Percentiles rank a stretch among this genome's conserved stretches.
These are phyloP conservation scores for Acacia concinna DNA, from an alignment of 331 rosid species.

Conservation along the genomic window DNA sequence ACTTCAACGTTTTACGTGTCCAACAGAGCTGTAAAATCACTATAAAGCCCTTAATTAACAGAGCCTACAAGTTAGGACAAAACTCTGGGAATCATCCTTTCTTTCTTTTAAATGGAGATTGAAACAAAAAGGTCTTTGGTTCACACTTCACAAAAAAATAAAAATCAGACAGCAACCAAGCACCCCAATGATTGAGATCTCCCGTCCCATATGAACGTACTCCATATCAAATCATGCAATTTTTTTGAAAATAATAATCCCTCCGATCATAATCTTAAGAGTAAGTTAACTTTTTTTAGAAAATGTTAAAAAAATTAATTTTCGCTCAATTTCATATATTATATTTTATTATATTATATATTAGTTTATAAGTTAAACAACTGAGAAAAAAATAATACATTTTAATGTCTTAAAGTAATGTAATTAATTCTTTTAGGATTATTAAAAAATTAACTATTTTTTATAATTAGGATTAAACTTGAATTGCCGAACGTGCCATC, in stretches of 20 bases:
- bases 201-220: background rate
- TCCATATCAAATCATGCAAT: background rate
- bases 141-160: too few species aligned
- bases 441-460: too few species aligned
- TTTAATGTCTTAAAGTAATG: too few species aligned
- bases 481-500: constrained; percentile 4
- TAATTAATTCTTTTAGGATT: too few species aligned
- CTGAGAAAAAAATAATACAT: too few species aligned
- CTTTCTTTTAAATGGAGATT: background rate
- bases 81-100: background rate
- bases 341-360: too few species aligned
- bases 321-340: too few species aligned
- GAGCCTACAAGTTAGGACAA: background rate
- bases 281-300: too few species aligned
- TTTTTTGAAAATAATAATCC: background rate
- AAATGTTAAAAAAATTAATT: too few species aligned
- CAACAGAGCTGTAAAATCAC: background rate
- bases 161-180: background rate
- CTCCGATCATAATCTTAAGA: too few species aligned
- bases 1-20: background rate
- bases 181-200: background rate
- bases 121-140: background rate
- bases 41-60: background rate
- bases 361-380: too few species aligned
- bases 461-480: too few species aligned